A percentile compares a stretch with the other conserved stretches of the same genome.
These are phyloP conservation scores for Blastocystis sp. DNA, from an alignment of 352 stramenopile species.

Conservation along the genomic window DNA sequence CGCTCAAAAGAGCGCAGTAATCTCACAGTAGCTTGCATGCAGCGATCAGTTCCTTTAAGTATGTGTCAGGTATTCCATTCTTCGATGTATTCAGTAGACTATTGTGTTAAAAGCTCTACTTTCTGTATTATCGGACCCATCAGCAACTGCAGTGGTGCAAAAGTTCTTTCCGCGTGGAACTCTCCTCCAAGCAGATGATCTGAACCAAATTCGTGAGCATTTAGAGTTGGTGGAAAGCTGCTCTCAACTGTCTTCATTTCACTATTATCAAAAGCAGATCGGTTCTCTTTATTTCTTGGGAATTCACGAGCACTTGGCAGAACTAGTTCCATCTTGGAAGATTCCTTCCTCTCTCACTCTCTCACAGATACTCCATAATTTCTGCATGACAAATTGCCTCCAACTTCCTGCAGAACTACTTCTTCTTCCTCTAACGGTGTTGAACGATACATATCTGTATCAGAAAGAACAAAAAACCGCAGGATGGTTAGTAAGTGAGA, in stretches of 20 bases:
- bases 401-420: not conserved
- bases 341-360: not conserved
- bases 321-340: not conserved
- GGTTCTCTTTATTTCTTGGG: not conserved
- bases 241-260: not conserved
- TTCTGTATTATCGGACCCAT: not conserved
- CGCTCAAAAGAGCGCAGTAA: not conserved
- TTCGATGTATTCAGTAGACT: not conserved
- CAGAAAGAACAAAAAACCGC: not conserved
- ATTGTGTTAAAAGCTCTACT: not conserved
- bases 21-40: not conserved
- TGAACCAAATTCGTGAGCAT: not conserved
- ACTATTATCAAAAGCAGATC: not conserved
- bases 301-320: not conserved
- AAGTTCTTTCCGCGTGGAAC: conserved; percentile 11
- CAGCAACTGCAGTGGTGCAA: not conserved
- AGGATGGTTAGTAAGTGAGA: not conserved
- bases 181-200: not conserved
- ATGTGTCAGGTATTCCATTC: not conserved
- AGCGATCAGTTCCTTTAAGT: not conserved
- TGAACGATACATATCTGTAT: not conserved
- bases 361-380: not conserved
- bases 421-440: not conserved
- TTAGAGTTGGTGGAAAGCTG: not conserved
- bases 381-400: not conserved